Conservation (phyloP, 352 stramenopile genomes). For the Globisporangium yorkense region DNA sequence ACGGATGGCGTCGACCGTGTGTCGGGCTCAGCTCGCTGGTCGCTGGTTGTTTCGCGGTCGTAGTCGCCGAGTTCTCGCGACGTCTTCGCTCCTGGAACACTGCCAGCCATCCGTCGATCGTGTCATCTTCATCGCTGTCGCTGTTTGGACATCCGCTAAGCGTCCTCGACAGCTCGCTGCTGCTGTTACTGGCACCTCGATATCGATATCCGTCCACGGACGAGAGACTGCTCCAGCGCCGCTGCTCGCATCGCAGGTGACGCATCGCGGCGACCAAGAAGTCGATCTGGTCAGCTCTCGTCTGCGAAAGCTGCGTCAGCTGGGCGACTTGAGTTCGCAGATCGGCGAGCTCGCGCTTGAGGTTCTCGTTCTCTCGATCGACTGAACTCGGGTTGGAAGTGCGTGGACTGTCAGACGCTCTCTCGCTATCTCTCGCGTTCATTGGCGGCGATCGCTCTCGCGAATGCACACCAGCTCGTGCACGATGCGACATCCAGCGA, state of each 20-base stretch:
- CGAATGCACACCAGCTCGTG: no score
- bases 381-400: neutral
- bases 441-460: neutral
- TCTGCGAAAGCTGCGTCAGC: neutral
- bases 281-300: conserved; percentile 7
- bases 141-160: conserved; percentile 3
- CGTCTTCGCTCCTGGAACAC: neutral
- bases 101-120: neutral
- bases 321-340: neutral
- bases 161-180: conserved; percentile 3
- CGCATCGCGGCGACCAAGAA: conserved; percentile 2
- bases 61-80: neutral
- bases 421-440: neutral
- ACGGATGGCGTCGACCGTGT: neutral
- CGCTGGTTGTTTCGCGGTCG: neutral
- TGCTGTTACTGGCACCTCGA: neutral
- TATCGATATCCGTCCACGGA: neutral
- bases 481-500: conserved; percentile 3
- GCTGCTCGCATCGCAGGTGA: conserved; percentile 3
- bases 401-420: neutral
- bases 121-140: neutral
- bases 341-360: conserved; percentile 5
- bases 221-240: conserved; percentile 6
- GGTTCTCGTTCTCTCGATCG: neutral
- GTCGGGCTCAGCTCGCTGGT: neutral